Base-by-base conservation (phyloP, 345 rosid genomes). In the Cardiospermum halicacabum region DNA sequence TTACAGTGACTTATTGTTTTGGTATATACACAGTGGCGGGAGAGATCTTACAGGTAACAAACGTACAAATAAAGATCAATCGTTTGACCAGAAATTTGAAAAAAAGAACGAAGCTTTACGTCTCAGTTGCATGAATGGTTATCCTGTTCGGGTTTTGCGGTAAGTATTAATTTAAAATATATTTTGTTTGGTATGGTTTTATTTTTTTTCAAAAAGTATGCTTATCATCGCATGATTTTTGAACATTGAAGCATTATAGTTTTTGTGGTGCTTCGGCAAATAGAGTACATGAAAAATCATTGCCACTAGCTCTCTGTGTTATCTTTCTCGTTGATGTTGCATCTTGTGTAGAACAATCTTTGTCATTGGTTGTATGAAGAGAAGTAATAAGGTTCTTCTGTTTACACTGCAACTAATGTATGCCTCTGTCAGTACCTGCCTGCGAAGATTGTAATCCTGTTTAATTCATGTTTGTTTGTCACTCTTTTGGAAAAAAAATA, bases 61-160 rank as follows among this genome's bases (percentile, higher is more conserved):
- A 55, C 61, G 85, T 12, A 87, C 94, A 19, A 87, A 81, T 75
- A 82, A 77, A 67, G 70, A 73, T 5, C 88, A 87, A 39, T 79
- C 90, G 9, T 82, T 76, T 59, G 88, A 85, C 63, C 90, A 87
- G 65, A 72, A 61, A 13, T 85, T 85, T 51, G 80, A 76, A 3
- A 76, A 78, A 55, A 1, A 12, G 49, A 87, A 87, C 7, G 84
- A 82, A 74, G 82, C 90, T 45, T 55, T 87, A 7, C 74, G 82
- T 62, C 50, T 87, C 36, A 87, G 94, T 56, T 87, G 90, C 73
- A 73, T 31, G 50, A 79, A 73, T 55, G 90, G 94, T 25, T 81
- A 84, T 65, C 88, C 94, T 11, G 88, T 87, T 30, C 79, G 88
- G 36, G 94, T 87, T 11, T 82, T 81, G 15, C 78, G 90, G 90